Evolutionary conservation across 768 basidiomycete species (phyloP), one percentile per base, ranked within the genome.

Genomic region (Leucocoprinus leucothites): DNA sequence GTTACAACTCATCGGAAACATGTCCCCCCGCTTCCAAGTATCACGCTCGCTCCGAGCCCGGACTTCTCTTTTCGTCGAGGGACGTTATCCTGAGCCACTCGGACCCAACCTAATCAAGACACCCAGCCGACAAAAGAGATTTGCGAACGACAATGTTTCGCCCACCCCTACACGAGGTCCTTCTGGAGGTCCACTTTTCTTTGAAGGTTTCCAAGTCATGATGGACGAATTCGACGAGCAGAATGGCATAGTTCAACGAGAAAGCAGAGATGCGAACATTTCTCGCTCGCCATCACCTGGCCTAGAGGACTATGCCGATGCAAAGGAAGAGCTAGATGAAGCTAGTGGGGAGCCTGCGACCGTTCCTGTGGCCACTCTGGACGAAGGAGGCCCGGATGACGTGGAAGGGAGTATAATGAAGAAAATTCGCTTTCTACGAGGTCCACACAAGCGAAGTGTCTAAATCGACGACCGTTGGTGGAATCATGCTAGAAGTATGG

Each of bases 401-500:
- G 50, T 48, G 9, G 51, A 38, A 25, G 58, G 51, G 13, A 48
- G 36, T 36, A 9, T 24, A 38, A n/a, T 18, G 56, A 60, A 8
- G 56, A 57, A 18, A 54, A 52, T 9, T 41, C 31, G 18, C 34
- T 36, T 1, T 22, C 47, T 19, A 22, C 28, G 6, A 11, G 13
- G 16, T 57, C 59, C 51, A 50, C 14, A 56, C 61, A 26, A 53
- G 57, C 19, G 58, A 54, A 11, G 58, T 62, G 21, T 60, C 59
- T 55, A 65, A 59, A 57, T 62, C 62, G 34, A 61, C 62, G 28
- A 61, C 64, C 48, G 55, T 72, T n/a, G 71, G 66, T 6, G 65
- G 66, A 38, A 69, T 87, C 47, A 66, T 91, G 59, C 62, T 93
- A 47, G 87, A 91, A 70, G 65, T 89, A 19, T 93, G 91, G 91